These are phyloP conservation scores for Fusarium pilosicola DNA, from an alignment of 2,329 filamentous ascomycete genomes.

Conservation along the genomic window DNA sequence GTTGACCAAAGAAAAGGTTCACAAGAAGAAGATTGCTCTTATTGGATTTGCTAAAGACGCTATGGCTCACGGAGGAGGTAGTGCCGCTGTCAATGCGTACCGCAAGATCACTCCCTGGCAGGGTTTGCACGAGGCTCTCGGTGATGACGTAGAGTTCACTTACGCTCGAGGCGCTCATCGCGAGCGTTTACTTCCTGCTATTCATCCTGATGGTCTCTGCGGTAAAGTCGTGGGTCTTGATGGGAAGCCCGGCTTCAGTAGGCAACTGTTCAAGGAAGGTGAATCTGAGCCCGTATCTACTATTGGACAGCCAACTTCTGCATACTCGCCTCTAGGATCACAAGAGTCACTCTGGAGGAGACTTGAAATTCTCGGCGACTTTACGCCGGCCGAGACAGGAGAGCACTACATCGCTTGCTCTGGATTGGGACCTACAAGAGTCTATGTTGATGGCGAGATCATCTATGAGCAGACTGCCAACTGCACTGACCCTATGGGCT, in stretches of 20 bases:
- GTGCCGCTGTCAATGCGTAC: constrained; percentile 47
- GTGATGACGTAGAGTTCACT: constrained; percentile 32
- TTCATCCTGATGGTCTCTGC: constrained; percentile 17
- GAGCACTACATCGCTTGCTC: constrained; percentile 46
- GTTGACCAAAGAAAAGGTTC: constrained; percentile 45
- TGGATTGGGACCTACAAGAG: constrained; percentile 41
- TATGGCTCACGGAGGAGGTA: constrained; percentile 46
- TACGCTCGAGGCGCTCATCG: constrained; percentile 41
- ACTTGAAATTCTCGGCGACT: constrained; percentile 44
- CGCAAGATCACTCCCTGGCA: constrained; percentile 48
- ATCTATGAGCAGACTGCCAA: constrained; percentile 43
- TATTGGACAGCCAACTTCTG: constrained; percentile 28
- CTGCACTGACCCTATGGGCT: constrained; percentile 46
- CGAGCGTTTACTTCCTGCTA: constrained; percentile 30
- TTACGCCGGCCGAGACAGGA: constrained; percentile 42
- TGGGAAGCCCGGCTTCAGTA: constrained; percentile 44
- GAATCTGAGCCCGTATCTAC: constrained; percentile 31
- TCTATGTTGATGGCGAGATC: constrained; percentile 43
- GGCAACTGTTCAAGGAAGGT: constrained; percentile 38
- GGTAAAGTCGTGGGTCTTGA: constrained; percentile 42
- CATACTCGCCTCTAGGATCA: constrained; percentile 39
- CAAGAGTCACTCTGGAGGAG: constrained; percentile 41
- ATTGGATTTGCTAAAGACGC: constrained; percentile 48
- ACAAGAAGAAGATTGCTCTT: constrained; percentile 44
- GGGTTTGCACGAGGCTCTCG: constrained; percentile 39